A percentile compares a stretch with the other conserved stretches of the same genome.
Conservation (phyloP, 2,329 filamentous ascomycete genomes). For the Cladosporium sp. region DNA sequence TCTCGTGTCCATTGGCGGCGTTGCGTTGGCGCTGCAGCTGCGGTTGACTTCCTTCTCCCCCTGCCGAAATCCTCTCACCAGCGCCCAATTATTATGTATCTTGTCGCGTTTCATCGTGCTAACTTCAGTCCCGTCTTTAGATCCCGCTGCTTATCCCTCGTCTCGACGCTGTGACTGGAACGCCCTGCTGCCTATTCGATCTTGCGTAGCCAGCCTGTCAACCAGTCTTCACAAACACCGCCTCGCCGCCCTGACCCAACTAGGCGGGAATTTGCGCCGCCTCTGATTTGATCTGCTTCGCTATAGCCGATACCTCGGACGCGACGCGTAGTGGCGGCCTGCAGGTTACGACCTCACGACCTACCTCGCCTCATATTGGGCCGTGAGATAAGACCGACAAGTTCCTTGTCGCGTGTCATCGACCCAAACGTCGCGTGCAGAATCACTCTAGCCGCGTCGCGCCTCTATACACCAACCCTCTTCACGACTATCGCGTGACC, state of each 20-base stretch:
- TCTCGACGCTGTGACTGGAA: constrained; percentile 17
- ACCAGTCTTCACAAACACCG: constrained; percentile 9
- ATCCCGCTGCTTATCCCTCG: constrained; percentile 13
- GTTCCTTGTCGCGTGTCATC: constrained; percentile 11
- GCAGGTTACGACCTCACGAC: constrained; percentile 7
- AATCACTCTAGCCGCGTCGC: constrained; percentile 8
- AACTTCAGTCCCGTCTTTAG: constrained; percentile 18
- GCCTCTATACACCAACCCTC: constrained; percentile 6
- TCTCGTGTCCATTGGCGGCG: constrained; percentile 20
- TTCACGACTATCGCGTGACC: constrained; percentile 9
- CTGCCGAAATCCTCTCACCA: constrained; percentile 17
- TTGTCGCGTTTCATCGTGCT: constrained; percentile 20
- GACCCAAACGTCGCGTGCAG: constrained; percentile 9
- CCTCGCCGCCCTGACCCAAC: constrained; percentile 8
- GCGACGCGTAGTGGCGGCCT: constrained; percentile 9
- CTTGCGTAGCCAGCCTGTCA: constrained; percentile 14
- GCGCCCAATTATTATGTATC: constrained; percentile 25
- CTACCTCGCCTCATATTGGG: constrained; percentile 12
- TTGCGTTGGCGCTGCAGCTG: constrained; percentile 25
- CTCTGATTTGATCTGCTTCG: constrained; percentile 7
- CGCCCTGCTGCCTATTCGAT: constrained; percentile 11
- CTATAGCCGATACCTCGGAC: constrained; percentile 10
- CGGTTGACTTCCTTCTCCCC: constrained; percentile 19
- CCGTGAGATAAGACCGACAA: constrained; percentile 9
- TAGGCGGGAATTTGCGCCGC: constrained; percentile 5